Conservation (phyloP, 768 basidiomycete genomes). For the Boletus edulis region DNA sequence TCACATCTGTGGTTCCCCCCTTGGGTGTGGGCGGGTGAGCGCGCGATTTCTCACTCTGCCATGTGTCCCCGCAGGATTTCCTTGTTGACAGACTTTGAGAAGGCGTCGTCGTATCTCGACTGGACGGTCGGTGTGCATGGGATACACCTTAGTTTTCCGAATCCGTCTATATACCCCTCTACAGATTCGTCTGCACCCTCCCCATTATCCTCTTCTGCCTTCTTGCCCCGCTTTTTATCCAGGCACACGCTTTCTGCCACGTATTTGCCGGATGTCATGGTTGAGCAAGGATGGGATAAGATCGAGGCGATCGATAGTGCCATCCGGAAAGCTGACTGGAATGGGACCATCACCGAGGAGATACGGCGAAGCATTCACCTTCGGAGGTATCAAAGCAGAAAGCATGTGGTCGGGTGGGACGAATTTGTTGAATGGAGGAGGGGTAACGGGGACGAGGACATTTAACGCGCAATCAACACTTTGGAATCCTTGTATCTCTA, state of each 20-base stretch:
- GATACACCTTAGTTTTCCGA: conserved; percentile 83
- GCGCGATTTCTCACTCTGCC: neutral
- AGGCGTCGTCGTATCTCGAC: conserved; percentile 80
- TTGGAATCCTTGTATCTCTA: conserved; percentile 8
- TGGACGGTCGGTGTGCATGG: conserved; percentile 94
- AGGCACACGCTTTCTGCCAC: conserved; percentile 76
- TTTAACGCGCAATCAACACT: conserved; percentile 18
- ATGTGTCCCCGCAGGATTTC: conserved; percentile 61
- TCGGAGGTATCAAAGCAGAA: conserved; percentile 78
- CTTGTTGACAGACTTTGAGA: conserved; percentile 90
- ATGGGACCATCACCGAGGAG: conserved; percentile 77
- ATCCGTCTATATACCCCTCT: conserved; percentile 59
- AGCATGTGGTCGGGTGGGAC: conserved; percentile 66
- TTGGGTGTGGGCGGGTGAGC: neutral
- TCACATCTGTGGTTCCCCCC: neutral
- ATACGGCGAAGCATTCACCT: conserved; percentile 72
- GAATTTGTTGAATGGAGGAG: conserved; percentile 78
- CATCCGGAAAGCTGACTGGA: conserved; percentile 92
- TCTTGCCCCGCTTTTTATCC: conserved; percentile 51
- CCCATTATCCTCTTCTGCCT: conserved; percentile 64
- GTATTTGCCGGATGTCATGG: conserved; percentile 90
- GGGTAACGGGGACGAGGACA: conserved; percentile 38
- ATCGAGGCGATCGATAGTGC: conserved; percentile 88
- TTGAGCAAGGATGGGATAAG: conserved; percentile 93
- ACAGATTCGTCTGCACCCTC: conserved; percentile 59